These are phyloP conservation scores for Pezicula neosporulosa DNA, from an alignment of 2,329 filamentous ascomycete genomes.

Conservation along the genomic window DNA sequence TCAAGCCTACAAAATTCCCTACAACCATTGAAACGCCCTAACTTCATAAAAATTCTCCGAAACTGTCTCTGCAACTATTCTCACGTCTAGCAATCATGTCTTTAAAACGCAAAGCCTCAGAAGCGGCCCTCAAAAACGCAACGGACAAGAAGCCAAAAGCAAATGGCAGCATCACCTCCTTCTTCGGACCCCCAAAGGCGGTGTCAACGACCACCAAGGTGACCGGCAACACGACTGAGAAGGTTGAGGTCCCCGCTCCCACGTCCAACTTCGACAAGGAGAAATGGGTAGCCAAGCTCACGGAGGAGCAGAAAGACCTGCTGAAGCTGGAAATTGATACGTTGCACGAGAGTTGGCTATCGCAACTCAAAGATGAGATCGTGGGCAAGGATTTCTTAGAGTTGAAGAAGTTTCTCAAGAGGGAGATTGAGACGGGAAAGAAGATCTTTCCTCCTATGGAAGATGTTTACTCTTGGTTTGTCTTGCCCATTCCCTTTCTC, in stretches of 20 bases:
- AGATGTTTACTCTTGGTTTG: slow-evolving; percentile 93
- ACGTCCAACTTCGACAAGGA: slow-evolving; percentile 74
- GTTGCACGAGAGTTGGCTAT: slow-evolving; percentile 86
- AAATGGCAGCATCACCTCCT: slow-evolving; percentile 80
- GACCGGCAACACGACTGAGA: slow-evolving; percentile 28
- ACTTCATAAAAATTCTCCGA: slow-evolving; percentile 1
- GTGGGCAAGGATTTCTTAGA: slow-evolving; percentile 76
- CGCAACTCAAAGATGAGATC: slow-evolving; percentile 83
- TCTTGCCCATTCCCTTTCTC: slow-evolving; percentile 2
- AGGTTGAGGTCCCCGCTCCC: slow-evolving; percentile 11
- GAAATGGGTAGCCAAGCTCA: slow-evolving; percentile 81
- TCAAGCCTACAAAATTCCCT: not conserved
- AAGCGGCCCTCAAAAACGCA: slow-evolving; percentile 32
- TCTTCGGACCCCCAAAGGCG: slow-evolving; percentile 66
- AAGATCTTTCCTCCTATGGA: slow-evolving; percentile 84
- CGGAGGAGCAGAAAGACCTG: slow-evolving; percentile 75
- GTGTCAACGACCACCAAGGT: slow-evolving; percentile 37
- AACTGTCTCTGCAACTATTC: slow-evolving; percentile 17
- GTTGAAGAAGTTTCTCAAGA: slow-evolving; percentile 81
- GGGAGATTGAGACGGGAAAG: slow-evolving; percentile 68
- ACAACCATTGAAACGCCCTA: not conserved
- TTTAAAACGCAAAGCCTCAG: slow-evolving; percentile 65
- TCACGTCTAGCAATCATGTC: slow-evolving; percentile 26
- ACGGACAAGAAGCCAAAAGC: slow-evolving; percentile 70
- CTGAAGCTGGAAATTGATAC: slow-evolving; percentile 90